Evolutionary conservation across 2,329 filamentous ascomycete species (phyloP), one percentile per base, ranked within the genome.

Genomic region (Myriosclerotinia duriaeana): DNA sequence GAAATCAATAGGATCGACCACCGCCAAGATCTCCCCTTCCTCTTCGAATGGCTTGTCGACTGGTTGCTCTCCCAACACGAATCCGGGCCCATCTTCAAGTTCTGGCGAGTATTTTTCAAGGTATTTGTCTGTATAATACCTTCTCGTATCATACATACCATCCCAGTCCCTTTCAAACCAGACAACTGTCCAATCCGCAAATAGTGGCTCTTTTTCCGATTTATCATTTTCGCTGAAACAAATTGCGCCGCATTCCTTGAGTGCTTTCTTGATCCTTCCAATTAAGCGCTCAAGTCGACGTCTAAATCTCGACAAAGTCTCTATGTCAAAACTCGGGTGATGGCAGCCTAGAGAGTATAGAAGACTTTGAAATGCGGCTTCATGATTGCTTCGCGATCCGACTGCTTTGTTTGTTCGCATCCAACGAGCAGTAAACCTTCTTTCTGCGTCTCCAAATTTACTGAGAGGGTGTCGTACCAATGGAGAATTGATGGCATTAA

Each of bases 141-240:
- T 11, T 50, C 44, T 61, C 8, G 58, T 61, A 22, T 61, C 44
- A 26, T 50, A 36, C 7, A n/a, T 20, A 14, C 60, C 60, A 63
- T 63, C 36, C 60, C 60, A 63, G 17, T 55, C 36, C 48, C 55
- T 17, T 30, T 53, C 52, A 4, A 55, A 42, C 60, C 60, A 63
- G 42, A 46, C 61, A 7, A 55, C 36, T 2, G 53, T 66, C 38
- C 34, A 54, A 30, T 66, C 64, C 14, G 40, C 53, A 38, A 68
- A 52, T 1, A 38, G 12, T 6, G 58, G 58, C 12, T 53, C 34
- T 36, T 34, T 22, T 42, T 30, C 48, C 17, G 6, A 14, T 15
- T n/a, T 55, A n/a, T 53, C 60, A 5, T 63, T 36, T 42, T 6
- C 9, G 2, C 3, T 14, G 5, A 55, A 63, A 4, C 22, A 30